phyloP scores from a whole-genome alignment of 768 basidiomycete species.

The Nidula microcarpa region DNA sequence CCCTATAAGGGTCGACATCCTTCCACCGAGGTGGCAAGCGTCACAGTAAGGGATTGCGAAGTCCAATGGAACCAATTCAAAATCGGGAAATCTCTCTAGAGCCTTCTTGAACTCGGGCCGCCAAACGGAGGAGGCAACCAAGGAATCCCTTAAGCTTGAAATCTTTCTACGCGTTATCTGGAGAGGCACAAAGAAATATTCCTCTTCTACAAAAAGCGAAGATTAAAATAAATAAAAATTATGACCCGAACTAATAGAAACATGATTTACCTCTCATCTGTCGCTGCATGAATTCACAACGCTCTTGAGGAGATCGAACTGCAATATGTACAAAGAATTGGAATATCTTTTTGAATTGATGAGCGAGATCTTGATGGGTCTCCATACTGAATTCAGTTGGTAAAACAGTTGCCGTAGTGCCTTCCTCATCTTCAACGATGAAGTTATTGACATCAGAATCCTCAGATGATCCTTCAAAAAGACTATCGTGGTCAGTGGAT shows the following conservation, averaged over 20 bases:
- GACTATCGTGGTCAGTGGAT: slow-evolving; percentile 27
- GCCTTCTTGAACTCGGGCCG: slow-evolving; percentile 59
- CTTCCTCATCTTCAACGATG: slow-evolving; percentile 67
- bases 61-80: slow-evolving; percentile 49
- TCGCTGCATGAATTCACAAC: slow-evolving; percentile 52
- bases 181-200: slow-evolving; percentile 75
- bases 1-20: slow-evolving; percentile 62
- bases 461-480: slow-evolving; percentile 35
- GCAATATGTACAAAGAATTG: slow-evolving; percentile 86
- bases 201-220: slow-evolving; percentile 35
- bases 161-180: slow-evolving; percentile 67
- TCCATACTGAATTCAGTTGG: slow-evolving; percentile 81
- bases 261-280: slow-evolving; percentile 43
- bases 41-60: slow-evolving; percentile 69
- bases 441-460: slow-evolving; percentile 34
- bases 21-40: slow-evolving; percentile 75
- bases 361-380: slow-evolving; percentile 67
- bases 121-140: slow-evolving; percentile 88
- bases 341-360: slow-evolving; percentile 86
- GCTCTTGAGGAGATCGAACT: slow-evolving; percentile 48
- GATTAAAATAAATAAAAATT: no score
- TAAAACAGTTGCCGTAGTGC: slow-evolving; percentile 37
- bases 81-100: slow-evolving; percentile 65
- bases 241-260: background rate
- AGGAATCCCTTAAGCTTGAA: slow-evolving; percentile 63